These are phyloP conservation scores for Aechmea fasciata DNA, from an alignment of 176 grass and related monocot species.

Conservation along the genomic window DNA sequence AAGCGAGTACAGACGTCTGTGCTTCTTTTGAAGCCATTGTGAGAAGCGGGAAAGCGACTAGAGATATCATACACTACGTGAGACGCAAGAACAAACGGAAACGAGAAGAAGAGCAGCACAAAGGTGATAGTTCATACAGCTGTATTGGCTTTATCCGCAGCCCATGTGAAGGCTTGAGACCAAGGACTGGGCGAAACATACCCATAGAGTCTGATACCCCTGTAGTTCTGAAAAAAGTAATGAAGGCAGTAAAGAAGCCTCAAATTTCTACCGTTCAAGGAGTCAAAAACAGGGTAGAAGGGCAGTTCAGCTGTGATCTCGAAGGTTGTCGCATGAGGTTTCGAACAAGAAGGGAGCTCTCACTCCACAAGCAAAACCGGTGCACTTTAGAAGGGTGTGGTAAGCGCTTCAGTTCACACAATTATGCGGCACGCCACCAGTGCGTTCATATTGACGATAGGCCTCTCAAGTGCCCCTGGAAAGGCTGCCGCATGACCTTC, in stretches of 20 bases:
- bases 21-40: constrained; percentile 8
- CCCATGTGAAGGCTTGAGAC: constrained; percentile 80
- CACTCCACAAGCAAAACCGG: constrained; percentile 46
- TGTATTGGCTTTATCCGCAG: constrained; percentile 43
- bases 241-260: neutral
- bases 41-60: constrained; percentile 21
- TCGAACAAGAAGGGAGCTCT: constrained; percentile 37
- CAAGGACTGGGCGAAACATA: constrained; percentile 12
- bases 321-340: constrained; percentile 30
- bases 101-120: constrained; percentile 10
- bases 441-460: constrained; percentile 52
- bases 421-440: constrained; percentile 52
- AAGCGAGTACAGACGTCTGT: neutral
- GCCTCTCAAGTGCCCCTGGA: constrained; percentile 74
- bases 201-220: neutral
- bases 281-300: neutral
- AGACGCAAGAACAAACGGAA: constrained; percentile 51
- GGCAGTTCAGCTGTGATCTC: constrained; percentile 8
- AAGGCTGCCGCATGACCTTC: constrained; percentile 55
- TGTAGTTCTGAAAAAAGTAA: neutral
- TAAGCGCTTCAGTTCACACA: constrained; percentile 61
- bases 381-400: constrained; percentile 58
- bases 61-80: constrained; percentile 51
- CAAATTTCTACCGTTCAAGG: constrained; percentile 11
- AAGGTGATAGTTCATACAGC: constrained; percentile 12